Base-by-base conservation (phyloP, 164 flowering plant genomes). In the Aristolochia contorta region DNA sequence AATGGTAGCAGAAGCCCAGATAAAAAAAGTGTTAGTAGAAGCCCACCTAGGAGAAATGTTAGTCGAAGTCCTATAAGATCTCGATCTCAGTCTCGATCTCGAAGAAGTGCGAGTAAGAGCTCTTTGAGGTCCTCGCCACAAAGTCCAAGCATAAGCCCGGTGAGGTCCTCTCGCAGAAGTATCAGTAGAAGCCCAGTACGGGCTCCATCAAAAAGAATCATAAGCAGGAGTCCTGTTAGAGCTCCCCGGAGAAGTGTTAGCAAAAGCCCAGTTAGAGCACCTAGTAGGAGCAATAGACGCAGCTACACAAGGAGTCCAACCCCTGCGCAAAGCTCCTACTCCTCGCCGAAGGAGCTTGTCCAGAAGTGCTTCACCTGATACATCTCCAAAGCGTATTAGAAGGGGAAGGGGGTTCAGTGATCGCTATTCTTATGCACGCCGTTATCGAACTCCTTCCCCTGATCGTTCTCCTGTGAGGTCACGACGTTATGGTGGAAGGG, bases 401-500 rank as follows among this genome's bases (percentile, higher is more conserved):
- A 82, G 96, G 69, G 99, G 99, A 0, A 75, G 97, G 9, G 99
- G 99, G 60, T 94, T 94, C 61, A 94, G 96, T 65, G 75, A 94
- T 51, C 76, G 91, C 14, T 94, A 82, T 74, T 85, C 97, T 14
- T 91, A 79, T 81, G 97, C 91, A 6, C 80, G 99, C 3, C 62
- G 91, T 32, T 94, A 94, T 67, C 77, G 96, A 62, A 93, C 97
- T n/a, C 97, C 89, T 18, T 84, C 99, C 62, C 83, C 86, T 24
- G 96, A 87, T 59, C 87, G 89, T 52, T 89, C 96, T 57, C 94
- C 97, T 52, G 74, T 80, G 13, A 81, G 96, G 67, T 71, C 87
- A 6, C 78, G 82, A 48, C 97, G 94, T 21, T 86, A 82, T 65
- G 68, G 85, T 52, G 86, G 84, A 27, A 79, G 96, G 68, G 60